Evolutionary conservation across 73 alveolate species (phyloP), one percentile per base, ranked within the genome.

Genomic region (Paramecium biaurelia): DNA sequence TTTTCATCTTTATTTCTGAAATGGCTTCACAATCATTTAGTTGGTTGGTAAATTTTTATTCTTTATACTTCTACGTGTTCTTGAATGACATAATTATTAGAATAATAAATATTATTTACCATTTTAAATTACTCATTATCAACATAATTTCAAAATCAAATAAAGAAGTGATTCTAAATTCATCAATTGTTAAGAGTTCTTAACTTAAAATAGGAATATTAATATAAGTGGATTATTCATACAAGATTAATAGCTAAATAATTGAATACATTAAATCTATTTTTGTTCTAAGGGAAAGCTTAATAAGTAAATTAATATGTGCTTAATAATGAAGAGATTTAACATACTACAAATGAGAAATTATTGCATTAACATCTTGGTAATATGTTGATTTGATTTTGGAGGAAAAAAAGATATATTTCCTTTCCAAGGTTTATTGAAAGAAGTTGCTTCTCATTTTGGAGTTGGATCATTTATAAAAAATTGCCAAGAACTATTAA

Each of bases 381-480:
- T 7, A 45, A 76, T 20, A n/a, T n/a, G 41, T 76, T 7, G 7
- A 35, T 28, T 41, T 76, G 24, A 76, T 76, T 9, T 34, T 76
- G 18, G 89, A 42, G 70, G 89, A 23, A 74, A 76, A 42, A 45
- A 76, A 15, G 70, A 42, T 1, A 41, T 76, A 42, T 15, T n/a
- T 21, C 42, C 72, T 2, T 76, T 76, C 49, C n/a, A 76, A 42
- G 89, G 89, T 1, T 21, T 76, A 21, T 42, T 76, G 68, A 45
- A 47, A 7, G 45, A 76, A 76, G 24, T 76, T 5, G 38, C 67
- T n/a, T 42, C 70, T n/a, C 67, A 76, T 76, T 42, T 76, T 42
- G 89, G 89, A 21, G 38, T 23, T 1, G 89, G 89, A 76, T 20
- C 89, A 76, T 76, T 76, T 76, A 28, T 76, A n/a, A 28, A 35